These are phyloP conservation scores for Lentinula edodes DNA, from an alignment of 768 basidiomycete species.

Conservation along the genomic window DNA sequence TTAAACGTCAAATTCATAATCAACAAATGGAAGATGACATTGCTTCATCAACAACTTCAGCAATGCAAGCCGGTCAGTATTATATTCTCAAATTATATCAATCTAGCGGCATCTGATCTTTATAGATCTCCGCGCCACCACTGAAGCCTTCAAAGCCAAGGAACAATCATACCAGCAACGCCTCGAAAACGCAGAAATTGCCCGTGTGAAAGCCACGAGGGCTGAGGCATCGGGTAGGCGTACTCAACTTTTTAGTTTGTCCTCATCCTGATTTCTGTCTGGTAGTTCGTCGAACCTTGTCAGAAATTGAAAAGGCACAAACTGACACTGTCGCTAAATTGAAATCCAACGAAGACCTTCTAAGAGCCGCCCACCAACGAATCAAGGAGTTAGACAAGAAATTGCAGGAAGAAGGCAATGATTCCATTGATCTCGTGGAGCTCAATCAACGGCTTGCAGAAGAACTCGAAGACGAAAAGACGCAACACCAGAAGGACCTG, in stretches of 20 bases:
- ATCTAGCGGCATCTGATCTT: background rate
- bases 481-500: constrained; percentile 77
- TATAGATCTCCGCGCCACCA: constrained; percentile 55
- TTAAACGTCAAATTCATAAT: constrained; percentile 53
- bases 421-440: constrained; percentile 57
- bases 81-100: background rate
- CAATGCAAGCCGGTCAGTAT: constrained; percentile 50
- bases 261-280: constrained; percentile 2
- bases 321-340: constrained; percentile 46
- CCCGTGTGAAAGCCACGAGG: constrained; percentile 56
- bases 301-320: constrained; percentile 56
- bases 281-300: constrained; percentile 55
- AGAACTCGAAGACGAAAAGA: constrained; percentile 73
- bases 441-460: constrained; percentile 66
- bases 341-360: constrained; percentile 42
- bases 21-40: constrained; percentile 62
- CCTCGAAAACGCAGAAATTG: constrained; percentile 66
- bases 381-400: constrained; percentile 56
- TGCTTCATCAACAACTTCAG: constrained; percentile 49
- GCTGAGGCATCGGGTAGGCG: constrained; percentile 56
- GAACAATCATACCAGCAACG: constrained; percentile 51
- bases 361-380: constrained; percentile 46
- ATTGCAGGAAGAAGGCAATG: constrained; percentile 63
- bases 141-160: constrained; percentile 64
- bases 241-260: background rate